Conservation (phyloP, 192 early-diverging fungal species). For the Phlyctochytrium arcticum region DNA sequence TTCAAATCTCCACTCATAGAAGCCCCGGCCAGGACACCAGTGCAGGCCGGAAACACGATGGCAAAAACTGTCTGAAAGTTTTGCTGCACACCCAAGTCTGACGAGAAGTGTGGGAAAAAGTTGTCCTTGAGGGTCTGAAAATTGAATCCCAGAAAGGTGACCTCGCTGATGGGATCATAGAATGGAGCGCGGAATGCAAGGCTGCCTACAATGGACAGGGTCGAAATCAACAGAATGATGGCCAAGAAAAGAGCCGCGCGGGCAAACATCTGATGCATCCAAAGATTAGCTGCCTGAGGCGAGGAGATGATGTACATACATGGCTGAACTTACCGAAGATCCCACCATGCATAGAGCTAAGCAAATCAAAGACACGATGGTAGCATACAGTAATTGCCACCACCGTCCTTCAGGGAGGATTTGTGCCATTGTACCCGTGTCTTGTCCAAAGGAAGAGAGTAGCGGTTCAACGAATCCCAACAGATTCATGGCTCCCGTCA, state of each 20-base stretch:
- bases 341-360: constrained; percentile 14
- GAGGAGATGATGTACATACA: neutral
- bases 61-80: constrained; percentile 12
- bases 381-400: constrained; percentile 21
- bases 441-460: constrained; percentile 12
- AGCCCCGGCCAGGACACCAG: constrained; percentile 17
- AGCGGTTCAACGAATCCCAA: constrained; percentile 25
- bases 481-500: constrained; percentile 25
- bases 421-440: neutral
- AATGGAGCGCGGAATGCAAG: constrained; percentile 5
- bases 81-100: constrained; percentile 15
- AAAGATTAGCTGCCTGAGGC: neutral
- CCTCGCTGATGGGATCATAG: neutral
- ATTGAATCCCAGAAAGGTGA: constrained; percentile 14
- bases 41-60: constrained; percentile 22
- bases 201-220: neutral
- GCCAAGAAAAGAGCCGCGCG: constrained; percentile 16
- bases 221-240: constrained; percentile 6
- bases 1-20: constrained; percentile 17
- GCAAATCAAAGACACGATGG: constrained; percentile 6
- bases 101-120: constrained; percentile 8
- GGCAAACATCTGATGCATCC: neutral
- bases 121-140: neutral
- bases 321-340: constrained; percentile 6
- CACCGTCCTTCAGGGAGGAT: constrained; percentile 11